phyloP scores from a whole-genome alignment of 148 eudicot species.

The Rhododendron simsii region DNA sequence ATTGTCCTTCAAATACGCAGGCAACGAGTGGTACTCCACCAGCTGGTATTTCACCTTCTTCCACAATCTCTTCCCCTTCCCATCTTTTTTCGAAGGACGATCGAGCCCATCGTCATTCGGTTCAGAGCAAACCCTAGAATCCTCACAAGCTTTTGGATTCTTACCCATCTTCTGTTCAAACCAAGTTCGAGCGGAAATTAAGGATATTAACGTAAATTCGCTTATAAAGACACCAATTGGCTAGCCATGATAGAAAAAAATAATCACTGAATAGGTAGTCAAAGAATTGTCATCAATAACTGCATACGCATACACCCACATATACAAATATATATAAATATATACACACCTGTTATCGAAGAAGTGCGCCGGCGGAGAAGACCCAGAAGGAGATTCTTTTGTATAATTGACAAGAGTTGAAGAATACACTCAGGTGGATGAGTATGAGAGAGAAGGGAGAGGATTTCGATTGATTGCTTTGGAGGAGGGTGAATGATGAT shows the following conservation, averaged over 20 bases:
- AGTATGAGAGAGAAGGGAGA: neutral
- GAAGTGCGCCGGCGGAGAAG: neutral
- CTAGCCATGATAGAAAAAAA: neutral
- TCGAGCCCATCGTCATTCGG: neutral
- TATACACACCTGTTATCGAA: neutral
- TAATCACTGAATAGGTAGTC: neutral
- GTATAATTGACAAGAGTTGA: neutral
- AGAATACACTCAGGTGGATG: neutral
- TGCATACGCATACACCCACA: neutral
- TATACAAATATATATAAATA: neutral
- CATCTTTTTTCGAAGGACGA: slow-evolving; percentile 16
- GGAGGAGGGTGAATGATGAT: neutral
- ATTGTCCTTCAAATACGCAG: slow-evolving; percentile 77
- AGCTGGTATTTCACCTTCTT: slow-evolving; percentile 83
- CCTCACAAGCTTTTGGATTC: neutral
- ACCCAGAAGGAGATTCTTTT: neutral
- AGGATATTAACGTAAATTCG: neutral
- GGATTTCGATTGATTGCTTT: neutral
- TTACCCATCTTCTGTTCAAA: slow-evolving; percentile 18
- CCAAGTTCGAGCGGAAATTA: neutral
- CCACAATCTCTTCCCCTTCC: slow-evolving; percentile 78
- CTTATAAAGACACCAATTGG: neutral
- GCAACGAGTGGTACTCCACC: slow-evolving; percentile 76
- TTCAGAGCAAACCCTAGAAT: slow-evolving; percentile 7
- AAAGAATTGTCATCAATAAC: neutral